Evolutionary conservation across 768 basidiomycete genomes (phyloP).

Genomic region (Suillus hirtellus): DNA sequence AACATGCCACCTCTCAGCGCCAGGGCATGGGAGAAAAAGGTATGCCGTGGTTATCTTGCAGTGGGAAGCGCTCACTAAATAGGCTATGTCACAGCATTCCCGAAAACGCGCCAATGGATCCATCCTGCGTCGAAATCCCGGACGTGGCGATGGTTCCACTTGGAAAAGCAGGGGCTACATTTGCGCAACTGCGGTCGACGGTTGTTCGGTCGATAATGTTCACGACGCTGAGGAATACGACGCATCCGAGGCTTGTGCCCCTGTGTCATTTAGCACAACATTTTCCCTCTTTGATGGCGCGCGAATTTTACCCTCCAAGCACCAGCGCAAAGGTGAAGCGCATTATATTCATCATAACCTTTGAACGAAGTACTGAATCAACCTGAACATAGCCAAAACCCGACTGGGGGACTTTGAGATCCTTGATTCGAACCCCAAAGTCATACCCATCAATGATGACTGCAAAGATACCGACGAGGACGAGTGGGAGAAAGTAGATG

Average conservation of each 20-base stretch:
- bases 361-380: neutral
- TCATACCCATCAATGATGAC: constrained; percentile 19
- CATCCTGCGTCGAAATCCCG: neutral
- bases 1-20: constrained; percentile 1
- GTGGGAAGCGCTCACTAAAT: neutral
- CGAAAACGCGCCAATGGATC: constrained; percentile 1
- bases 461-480: constrained; percentile 3
- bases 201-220: neutral
- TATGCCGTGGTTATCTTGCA: neutral
- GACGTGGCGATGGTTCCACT: neutral
- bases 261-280: neutral
- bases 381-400: constrained; percentile 14
- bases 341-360: neutral
- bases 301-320: constrained; percentile 7
- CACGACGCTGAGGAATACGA: constrained; percentile 1
- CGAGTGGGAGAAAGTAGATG: constrained; percentile 28
- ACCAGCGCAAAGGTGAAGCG: constrained; percentile 17
- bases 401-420: constrained; percentile 26
- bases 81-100: neutral
- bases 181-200: neutral
- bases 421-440: constrained; percentile 19
- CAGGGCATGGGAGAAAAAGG: constrained; percentile 7
- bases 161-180: constrained; percentile 8
- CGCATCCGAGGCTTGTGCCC: neutral
- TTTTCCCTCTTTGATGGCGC: constrained; percentile 12